A percentile compares a stretch with the other conserved stretches of the same genome.
phyloP scores from a whole-genome alignment of 495 filamentous ascomycete species.

The Penicillium psychrofluorescens region DNA sequence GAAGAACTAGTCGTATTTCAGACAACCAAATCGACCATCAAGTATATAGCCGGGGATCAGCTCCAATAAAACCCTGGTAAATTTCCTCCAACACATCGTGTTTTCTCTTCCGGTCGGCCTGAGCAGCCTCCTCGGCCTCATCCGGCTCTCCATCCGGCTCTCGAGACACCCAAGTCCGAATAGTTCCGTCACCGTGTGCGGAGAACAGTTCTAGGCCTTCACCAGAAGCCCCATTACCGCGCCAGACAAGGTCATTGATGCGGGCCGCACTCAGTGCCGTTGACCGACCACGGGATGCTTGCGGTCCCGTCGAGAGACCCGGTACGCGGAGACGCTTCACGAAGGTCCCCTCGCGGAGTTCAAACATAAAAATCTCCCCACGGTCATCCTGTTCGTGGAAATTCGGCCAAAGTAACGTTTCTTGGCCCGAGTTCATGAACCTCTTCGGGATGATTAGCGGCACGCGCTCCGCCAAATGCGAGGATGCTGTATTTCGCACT shows the following conservation, averaged over 20 bases:
- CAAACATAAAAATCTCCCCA: conserved; percentile 62
- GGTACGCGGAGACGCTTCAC: conserved; percentile 61
- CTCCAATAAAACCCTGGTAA: conserved; percentile 29
- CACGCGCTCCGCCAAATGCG: conserved; percentile 52
- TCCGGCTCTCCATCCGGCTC: conserved; percentile 48
- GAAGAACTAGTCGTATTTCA: too few species aligned
- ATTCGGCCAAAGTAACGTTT: conserved; percentile 70
- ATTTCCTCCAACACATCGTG: conserved; percentile 43
- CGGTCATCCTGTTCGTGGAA: conserved; percentile 52
- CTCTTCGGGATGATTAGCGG: conserved; percentile 54
- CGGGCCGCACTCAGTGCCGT: conserved; percentile 43
- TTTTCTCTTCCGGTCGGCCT: conserved; percentile 41
- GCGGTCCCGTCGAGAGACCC: conserved; percentile 39
- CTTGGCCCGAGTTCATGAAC: conserved; percentile 41
- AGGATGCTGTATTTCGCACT: conserved; percentile 53
- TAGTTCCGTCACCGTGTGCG: conserved; percentile 45
- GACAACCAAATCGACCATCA: neutral
- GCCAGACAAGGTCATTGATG: conserved; percentile 66
- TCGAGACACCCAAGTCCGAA: conserved; percentile 47
- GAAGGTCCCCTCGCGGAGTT: conserved; percentile 66
- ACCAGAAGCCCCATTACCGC: conserved; percentile 43
- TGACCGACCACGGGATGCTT: conserved; percentile 20
- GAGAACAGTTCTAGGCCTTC: conserved; percentile 44
- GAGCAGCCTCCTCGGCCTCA: conserved; percentile 31
- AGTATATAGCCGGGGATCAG: conserved; percentile 2